Conservation (phyloP, 176 grass and related monocot genomes). For the Triticum dicoccoides region DNA sequence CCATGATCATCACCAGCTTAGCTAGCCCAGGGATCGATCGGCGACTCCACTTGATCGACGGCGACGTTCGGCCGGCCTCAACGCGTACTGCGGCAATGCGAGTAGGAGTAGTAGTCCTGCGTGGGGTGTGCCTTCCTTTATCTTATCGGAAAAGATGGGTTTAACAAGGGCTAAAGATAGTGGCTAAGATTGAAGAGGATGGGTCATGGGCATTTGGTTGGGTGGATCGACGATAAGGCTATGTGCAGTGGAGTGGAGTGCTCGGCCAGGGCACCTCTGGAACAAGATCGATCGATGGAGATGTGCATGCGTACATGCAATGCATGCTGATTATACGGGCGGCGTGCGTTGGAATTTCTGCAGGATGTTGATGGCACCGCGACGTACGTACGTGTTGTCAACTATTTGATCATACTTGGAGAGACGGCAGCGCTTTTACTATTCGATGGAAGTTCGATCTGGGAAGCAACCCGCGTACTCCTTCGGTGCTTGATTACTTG, state of each 20-base stretch:
- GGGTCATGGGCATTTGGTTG: conserved; percentile 24
- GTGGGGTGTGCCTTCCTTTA: not conserved
- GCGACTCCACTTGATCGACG: conserved; percentile 23
- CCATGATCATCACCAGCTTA: not conserved
- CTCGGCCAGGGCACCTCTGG: not conserved
- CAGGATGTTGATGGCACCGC: not conserved
- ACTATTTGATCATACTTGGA: not conserved
- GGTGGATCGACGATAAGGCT: not conserved
- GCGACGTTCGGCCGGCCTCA: not conserved
- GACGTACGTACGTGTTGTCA: not conserved
- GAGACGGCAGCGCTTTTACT: too few species aligned
- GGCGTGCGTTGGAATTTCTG: not conserved
- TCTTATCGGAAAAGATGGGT: conserved; percentile 1
- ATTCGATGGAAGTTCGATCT: too few species aligned
- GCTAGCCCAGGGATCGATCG: not conserved
- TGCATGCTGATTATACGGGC: not conserved
- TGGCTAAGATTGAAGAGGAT: not conserved
- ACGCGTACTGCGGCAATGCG: not conserved
- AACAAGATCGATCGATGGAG: not conserved
- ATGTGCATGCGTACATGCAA: not conserved
- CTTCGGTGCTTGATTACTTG: too few species aligned
- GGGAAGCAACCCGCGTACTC: too few species aligned
- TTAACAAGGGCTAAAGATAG: conserved; percentile 5
- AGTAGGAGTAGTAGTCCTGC: not conserved
- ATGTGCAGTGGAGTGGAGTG: not conserved